Base-by-base conservation (phyloP, 768 basidiomycete genomes). In the Xerocomellus chrysenteron region DNA sequence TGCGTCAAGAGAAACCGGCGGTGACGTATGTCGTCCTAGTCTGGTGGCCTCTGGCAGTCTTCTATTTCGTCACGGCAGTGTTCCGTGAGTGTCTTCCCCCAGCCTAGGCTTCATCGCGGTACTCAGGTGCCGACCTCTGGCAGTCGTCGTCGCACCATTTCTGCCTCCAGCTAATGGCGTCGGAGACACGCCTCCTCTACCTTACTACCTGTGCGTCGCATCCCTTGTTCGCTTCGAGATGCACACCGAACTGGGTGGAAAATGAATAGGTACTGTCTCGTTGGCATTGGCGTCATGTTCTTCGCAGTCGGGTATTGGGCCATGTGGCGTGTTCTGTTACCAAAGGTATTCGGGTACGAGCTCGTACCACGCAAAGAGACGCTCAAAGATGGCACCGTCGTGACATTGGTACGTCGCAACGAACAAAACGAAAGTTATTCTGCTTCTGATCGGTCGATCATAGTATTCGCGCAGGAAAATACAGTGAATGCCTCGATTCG, bases 101-200 rank as follows among this genome's bases (percentile, higher is more conserved):
- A 13, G 33, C 1, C 0, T 7, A 7, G 33, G 33, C 33, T 4
- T 3, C 14, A 13, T 28, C 9, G 70, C 78, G 3, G 19, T 5
- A 6, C 41, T 50, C 6, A 52, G 24, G 5, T 19, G 12, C 35
- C 13, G 33, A 39, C 16, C 17, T 10, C 39, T 37, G 35, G 32
- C n/a, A 80, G 83, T 86, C 9, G 71, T 86, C 7, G 63, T 85
- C 10, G 78, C 78, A 1, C 84, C 84, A 0, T 86, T 83, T 73
- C 49, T 85, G 5, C 77, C 61, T 21, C 84, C 84, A 5, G 73
- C 81, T 0, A 80, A 81, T 56, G 74, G 77, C 17, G 75, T 81
- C 2, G 84, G 84, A 12, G 83, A 86, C 59, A 83, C 83, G 0
- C 82, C 82, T 12, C 81, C 84, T 11, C 62, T 85, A 37, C 82